phyloP scores from a whole-genome alignment of 2,329 filamentous ascomycete genomes.

The Falciphora oryzae region DNA sequence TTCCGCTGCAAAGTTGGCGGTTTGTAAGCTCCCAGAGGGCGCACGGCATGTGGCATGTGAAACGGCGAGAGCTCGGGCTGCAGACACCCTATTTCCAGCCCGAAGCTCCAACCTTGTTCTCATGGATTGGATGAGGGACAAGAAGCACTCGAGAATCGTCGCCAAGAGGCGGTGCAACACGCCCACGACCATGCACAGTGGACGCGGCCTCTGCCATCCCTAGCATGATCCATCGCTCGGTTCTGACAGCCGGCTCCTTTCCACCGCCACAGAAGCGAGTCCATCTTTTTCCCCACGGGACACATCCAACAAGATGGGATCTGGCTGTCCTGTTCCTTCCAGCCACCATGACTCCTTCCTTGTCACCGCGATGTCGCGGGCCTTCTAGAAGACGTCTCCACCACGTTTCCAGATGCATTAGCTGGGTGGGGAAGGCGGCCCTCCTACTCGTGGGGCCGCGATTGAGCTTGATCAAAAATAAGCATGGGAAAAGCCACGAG shows the following conservation, averaged over 20 bases:
- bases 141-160: too few relatives aligned
- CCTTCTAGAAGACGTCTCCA: conserved; percentile 1
- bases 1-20: background rate
- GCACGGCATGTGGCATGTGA: background rate
- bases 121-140: too few relatives aligned
- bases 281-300: too few relatives aligned
- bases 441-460: background rate
- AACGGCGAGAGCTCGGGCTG: background rate
- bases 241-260: background rate
- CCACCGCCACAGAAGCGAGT: background rate
- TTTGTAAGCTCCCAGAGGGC: background rate
- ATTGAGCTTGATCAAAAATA: background rate
- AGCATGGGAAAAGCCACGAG: background rate
- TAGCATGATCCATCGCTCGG: background rate
- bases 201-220: background rate
- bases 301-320: too few relatives aligned
- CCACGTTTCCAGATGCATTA: background rate
- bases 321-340: background rate
- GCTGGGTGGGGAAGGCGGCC: too few relatives aligned
- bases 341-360: background rate
- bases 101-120: background rate
- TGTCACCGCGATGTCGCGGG: background rate
- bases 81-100: background rate
- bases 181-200: too few relatives aligned
- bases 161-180: too few relatives aligned